Conservation (phyloP, 768 basidiomycete genomes). For the Kwoniella newhampshirensis region DNA sequence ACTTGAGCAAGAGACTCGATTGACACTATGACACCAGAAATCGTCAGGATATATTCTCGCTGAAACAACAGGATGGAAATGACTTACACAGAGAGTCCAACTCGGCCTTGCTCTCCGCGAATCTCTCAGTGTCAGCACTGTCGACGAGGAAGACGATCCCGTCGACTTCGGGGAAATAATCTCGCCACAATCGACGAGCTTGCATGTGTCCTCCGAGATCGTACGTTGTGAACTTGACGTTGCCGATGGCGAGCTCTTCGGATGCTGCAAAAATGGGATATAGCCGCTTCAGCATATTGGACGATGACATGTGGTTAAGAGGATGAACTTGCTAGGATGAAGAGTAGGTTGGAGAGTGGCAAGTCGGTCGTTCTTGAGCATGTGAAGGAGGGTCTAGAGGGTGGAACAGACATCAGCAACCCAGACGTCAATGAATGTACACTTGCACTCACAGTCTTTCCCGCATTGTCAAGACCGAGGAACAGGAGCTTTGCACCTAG, state of each 20-base stretch:
- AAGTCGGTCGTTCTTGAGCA: conserved; percentile 98
- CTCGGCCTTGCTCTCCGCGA: conserved; percentile 94
- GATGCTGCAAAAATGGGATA: conserved; percentile 64
- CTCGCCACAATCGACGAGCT: conserved; percentile 98
- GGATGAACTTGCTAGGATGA: conserved; percentile 75
- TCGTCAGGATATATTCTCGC: too few relatives aligned
- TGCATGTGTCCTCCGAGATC: conserved; percentile 98
- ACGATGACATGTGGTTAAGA: too few relatives aligned
- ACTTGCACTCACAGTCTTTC: conserved; percentile 77
- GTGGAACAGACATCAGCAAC: not conserved
- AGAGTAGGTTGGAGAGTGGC: conserved; percentile 97
- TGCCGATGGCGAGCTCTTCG: conserved; percentile 97
- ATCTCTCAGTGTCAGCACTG: conserved; percentile 93
- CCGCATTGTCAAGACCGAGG: conserved; percentile 97
- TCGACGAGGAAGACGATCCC: conserved; percentile 98
- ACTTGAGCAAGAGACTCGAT: conserved; percentile 95
- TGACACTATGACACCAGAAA: conserved; percentile 61
- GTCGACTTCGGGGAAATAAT: conserved; percentile 99
- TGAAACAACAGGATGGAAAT: too few relatives aligned
- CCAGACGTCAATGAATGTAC: not conserved
- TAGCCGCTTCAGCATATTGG: not conserved
- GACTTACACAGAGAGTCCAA: conserved; percentile 74
- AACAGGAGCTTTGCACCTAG: conserved; percentile 89
- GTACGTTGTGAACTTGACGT: conserved; percentile 98
- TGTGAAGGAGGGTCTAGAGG: conserved; percentile 84